Percentiles rank a stretch among this genome's conserved stretches.
Evolutionary conservation across 768 basidiomycete genomes (phyloP).

Genomic region (Boletus reticuloceps): DNA sequence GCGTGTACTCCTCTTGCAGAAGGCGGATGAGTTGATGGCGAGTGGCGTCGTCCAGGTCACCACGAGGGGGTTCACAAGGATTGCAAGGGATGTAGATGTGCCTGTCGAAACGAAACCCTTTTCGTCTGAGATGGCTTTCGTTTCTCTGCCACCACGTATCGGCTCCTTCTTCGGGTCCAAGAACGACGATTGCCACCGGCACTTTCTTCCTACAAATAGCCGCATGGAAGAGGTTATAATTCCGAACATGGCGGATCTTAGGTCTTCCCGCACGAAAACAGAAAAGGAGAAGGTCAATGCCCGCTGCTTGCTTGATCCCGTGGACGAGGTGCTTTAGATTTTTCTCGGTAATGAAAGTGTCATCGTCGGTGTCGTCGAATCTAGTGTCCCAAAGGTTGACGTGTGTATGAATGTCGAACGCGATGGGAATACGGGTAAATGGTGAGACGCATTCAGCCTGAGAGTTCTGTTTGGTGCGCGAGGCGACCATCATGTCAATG

Average conservation of each 20-base stretch:
- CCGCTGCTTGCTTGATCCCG: slow-evolving; percentile 9
- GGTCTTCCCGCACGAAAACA: slow-evolving; percentile 28
- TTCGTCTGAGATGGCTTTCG: slow-evolving; percentile 11
- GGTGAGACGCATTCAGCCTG: neutral
- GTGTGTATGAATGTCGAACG: slow-evolving; percentile 6
- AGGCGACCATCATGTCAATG: neutral
- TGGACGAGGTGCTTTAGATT: slow-evolving; percentile 16
- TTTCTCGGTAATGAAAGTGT: slow-evolving; percentile 10
- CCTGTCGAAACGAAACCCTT: slow-evolving; percentile 22
- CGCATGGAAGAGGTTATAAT: slow-evolving; percentile 30
- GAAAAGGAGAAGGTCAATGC: slow-evolving; percentile 26
- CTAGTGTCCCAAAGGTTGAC: slow-evolving; percentile 18
- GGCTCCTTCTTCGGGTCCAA: slow-evolving; percentile 30
- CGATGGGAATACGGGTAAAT: slow-evolving; percentile 2
- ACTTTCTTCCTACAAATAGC: slow-evolving; percentile 32
- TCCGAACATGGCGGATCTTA: slow-evolving; percentile 17
- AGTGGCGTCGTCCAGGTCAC: neutral
- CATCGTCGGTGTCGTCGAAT: slow-evolving; percentile 14
- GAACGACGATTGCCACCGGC: slow-evolving; percentile 27
- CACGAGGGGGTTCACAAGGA: neutral
- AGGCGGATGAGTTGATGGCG: slow-evolving; percentile 4
- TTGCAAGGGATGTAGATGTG: slow-evolving; percentile 25
- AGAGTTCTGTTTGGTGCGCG: neutral
- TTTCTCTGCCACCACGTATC: slow-evolving; percentile 31
- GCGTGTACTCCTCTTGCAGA: slow-evolving; percentile 7